Evolutionary conservation across 2,329 filamentous ascomycete genomes (phyloP), one percentile per base, ranked within the genome.

Genomic region (Pseudogymnoascus verrucosus): DNA sequence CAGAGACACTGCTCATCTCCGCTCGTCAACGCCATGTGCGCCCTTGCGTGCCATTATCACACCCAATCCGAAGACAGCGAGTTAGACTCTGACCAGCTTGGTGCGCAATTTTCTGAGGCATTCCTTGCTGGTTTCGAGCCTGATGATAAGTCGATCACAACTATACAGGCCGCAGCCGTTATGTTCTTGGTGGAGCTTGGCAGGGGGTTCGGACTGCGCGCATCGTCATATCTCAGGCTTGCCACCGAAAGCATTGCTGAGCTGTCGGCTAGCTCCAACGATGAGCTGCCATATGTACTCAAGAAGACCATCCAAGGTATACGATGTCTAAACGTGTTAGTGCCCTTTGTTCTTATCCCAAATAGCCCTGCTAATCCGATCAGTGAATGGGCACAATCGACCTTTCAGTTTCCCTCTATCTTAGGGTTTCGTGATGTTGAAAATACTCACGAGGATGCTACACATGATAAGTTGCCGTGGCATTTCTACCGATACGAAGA

Each of bases 341-440:
- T 70, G 14, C 11, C 10, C 1, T 16, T 4, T 12, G n/a, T 44
- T 36, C 28, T 14, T 34, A 36, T 12, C 21, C 2, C 28, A 14
- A 36, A 28, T 21, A 31, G 31, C 26, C 37, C 21, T 39, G 65
- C 69, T 73, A 68, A 74, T 62, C 36, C 26, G 47, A 14, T 37
- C 44, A 75, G 73, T 64, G 72, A 74, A 65, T 75, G 73, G 73
- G 69, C 71, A 28, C 71, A 71, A 42, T 65, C 72, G 40, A 74
- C 72, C 5, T 74, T 71, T 47, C 69, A 72, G 39, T 64, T 66
- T 8, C 69, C 73, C 7, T 61, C 62, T 8, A 54, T 39, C 0
- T 7, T 69, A 10, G 62, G 57, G 4, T 59, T 65, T 19, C 40
- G 62, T 21, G 21, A 12, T n/a, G 62, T 66, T 34, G 40, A 68